phyloP scores from a whole-genome alignment of 2,329 filamentous ascomycete species.

The Xylaria sp. region DNA sequence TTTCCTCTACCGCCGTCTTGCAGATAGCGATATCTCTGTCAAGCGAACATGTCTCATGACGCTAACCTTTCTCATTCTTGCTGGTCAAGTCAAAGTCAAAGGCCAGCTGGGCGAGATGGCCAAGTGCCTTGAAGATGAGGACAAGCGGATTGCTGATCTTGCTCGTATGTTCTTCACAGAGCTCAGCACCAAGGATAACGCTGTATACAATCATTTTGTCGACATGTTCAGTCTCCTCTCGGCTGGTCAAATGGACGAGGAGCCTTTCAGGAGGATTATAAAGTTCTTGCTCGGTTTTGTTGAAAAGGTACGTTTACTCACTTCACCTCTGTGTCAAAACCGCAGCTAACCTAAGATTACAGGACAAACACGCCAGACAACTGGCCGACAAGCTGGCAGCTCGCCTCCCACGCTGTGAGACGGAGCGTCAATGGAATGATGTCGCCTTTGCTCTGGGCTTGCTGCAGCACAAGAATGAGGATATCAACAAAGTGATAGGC shows the following conservation, averaged over 20 bases:
- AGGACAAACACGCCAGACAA: slow-evolving; percentile 98
- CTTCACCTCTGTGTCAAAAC: background rate
- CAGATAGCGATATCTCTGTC: slow-evolving; percentile 87
- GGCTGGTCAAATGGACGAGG: slow-evolving; percentile 85
- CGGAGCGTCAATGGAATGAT: slow-evolving; percentile 96
- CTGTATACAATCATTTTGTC: slow-evolving; percentile 98
- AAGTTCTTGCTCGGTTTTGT: slow-evolving; percentile 96
- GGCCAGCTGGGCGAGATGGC: slow-evolving; percentile 99
- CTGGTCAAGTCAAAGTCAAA: slow-evolving; percentile 99
- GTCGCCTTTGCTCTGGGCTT: slow-evolving; percentile 91
- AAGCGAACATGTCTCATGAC: slow-evolving; percentile 99
- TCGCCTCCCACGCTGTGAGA: slow-evolving; percentile 85
- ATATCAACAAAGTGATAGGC: slow-evolving; percentile 79
- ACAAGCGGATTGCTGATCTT: slow-evolving; percentile 92
- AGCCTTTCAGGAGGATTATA: slow-evolving; percentile 85
- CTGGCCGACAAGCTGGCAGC: slow-evolving; percentile 92
- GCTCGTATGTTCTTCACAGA: slow-evolving; percentile 99
- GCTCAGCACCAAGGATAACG: slow-evolving; percentile 97
- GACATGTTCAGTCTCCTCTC: slow-evolving; percentile 97
- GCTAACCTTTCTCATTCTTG: slow-evolving; percentile 94
- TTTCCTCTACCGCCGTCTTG: slow-evolving; percentile 92
- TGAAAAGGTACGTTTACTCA: slow-evolving; percentile 78
- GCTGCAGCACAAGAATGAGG: slow-evolving; percentile 92
- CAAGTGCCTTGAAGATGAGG: slow-evolving; percentile 96
- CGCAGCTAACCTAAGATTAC: slow-evolving; percentile 31